phyloP scores from a whole-genome alignment of 441 rosid genomes.

The Gossypium aridum region DNA sequence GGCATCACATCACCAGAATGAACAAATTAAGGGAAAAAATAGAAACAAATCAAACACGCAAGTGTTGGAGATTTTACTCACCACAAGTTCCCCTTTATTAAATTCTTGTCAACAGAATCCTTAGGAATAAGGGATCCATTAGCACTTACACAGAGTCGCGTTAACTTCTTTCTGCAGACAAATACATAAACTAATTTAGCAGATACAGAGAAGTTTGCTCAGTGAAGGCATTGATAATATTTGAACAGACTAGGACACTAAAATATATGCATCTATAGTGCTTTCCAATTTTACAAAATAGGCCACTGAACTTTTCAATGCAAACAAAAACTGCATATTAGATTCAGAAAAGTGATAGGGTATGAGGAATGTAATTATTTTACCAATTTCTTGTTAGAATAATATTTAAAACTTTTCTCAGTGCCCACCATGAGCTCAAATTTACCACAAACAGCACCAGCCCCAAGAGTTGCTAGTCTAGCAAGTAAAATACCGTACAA shows the following conservation, averaged over 20 bases:
- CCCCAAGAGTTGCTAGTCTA: neutral
- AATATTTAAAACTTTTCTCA: neutral
- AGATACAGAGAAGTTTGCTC: neutral
- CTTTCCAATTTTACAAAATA: neutral
- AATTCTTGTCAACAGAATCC: conserved; percentile 50
- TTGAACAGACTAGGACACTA: neutral
- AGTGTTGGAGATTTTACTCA: conserved; percentile 26
- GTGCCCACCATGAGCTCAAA: neutral
- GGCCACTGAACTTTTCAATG: neutral
- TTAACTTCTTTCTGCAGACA: conserved; percentile 65
- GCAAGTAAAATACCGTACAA: neutral
- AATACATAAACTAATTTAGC: neutral
- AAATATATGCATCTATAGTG: neutral
- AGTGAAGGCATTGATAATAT: neutral
- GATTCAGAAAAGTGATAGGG: neutral
- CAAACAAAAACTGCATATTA: neutral
- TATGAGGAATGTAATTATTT: neutral
- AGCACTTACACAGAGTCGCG: conserved; percentile 70
- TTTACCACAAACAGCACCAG: neutral
- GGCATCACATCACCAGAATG: neutral
- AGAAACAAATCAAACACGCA: conserved; percentile 5
- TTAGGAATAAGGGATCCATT: conserved; percentile 76
- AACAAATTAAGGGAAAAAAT: neutral
- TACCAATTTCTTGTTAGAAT: neutral
- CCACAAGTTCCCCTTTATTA: conserved; percentile 76